Percentiles rank a stretch among this genome's conserved stretches.
Evolutionary conservation across 257 asterid species (phyloP).

Genomic region (Jasminum sambac): DNA sequence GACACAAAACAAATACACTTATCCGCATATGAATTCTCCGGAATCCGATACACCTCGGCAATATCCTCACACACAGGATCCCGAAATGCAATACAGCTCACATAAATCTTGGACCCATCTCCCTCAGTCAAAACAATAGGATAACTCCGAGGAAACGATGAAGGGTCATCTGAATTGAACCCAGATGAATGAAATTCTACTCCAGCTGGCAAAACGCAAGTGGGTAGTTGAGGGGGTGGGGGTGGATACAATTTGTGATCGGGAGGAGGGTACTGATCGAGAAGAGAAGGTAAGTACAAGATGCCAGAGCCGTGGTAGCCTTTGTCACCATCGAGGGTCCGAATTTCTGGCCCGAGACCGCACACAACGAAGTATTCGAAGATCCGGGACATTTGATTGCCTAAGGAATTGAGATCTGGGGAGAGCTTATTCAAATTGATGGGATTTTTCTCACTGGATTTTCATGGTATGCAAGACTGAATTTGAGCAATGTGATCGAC

Average conservation of each 20-base stretch:
- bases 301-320: conserved; percentile 69
- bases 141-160: conserved; percentile 65
- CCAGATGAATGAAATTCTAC: conserved; percentile 67
- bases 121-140: conserved; percentile 94
- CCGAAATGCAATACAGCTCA: conserved; percentile 80
- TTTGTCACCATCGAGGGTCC: conserved; percentile 66
- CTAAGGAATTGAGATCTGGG: conserved; percentile 1
- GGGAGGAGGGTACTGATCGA: conserved; percentile 81
- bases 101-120: conserved; percentile 89
- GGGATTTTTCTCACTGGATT: background rate
- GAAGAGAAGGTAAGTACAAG: conserved; percentile 67
- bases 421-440: background rate
- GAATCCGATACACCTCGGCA: conserved; percentile 73
- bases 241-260: conserved; percentile 74
- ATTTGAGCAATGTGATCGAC: background rate
- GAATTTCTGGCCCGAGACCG: conserved; percentile 89
- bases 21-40: conserved; percentile 69
- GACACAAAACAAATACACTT: conserved; percentile 90
- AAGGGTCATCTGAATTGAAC: conserved; percentile 42
- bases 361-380: conserved; percentile 92
- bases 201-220: conserved; percentile 90
- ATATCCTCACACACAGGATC: conserved; percentile 84
- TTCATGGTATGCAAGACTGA: background rate
- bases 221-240: conserved; percentile 91
- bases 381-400: conserved; percentile 45